A percentile compares a stretch with the other conserved stretches of the same genome.
These are phyloP conservation scores for Venturia effusa DNA, from an alignment of 2,329 filamentous ascomycete species.

Conservation along the genomic window DNA sequence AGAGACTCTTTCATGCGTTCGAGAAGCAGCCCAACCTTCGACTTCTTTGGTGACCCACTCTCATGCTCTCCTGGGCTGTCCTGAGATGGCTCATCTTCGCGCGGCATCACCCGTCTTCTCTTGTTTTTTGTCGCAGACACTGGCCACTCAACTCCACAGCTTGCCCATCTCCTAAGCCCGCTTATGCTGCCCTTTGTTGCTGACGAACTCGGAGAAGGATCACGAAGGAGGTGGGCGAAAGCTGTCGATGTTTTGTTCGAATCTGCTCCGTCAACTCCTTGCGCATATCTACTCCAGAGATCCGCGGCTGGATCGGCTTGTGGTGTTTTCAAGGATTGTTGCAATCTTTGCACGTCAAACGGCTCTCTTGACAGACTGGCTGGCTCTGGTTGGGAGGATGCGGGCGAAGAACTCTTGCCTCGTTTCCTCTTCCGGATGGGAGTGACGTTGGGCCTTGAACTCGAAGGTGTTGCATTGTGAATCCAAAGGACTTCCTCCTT, in stretches of 20 bases:
- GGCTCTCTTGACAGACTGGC: slow-evolving; percentile 15
- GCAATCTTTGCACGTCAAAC: slow-evolving; percentile 17
- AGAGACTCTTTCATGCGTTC: slow-evolving; percentile 36
- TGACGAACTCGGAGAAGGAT: slow-evolving; percentile 34
- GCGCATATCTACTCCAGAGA: slow-evolving; percentile 34
- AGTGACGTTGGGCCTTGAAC: slow-evolving; percentile 4
- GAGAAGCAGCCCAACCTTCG: slow-evolving; percentile 23
- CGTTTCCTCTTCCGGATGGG: slow-evolving; percentile 30
- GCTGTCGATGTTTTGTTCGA: slow-evolving; percentile 4
- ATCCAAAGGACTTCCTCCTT: slow-evolving; percentile 53
- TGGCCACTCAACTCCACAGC: slow-evolving; percentile 39
- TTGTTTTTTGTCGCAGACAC: slow-evolving; percentile 30
- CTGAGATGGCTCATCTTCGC: slow-evolving; percentile 20
- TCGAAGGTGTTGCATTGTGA: slow-evolving; percentile 23
- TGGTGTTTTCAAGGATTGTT: slow-evolving; percentile 27
- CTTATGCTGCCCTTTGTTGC: slow-evolving; percentile 34
- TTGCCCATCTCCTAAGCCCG: slow-evolving; percentile 38
- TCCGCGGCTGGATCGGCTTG: slow-evolving; percentile 36
- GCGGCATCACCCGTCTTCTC: slow-evolving; percentile 10
- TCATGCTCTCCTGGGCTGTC: slow-evolving; percentile 15
- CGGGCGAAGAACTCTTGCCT: slow-evolving; percentile 36
- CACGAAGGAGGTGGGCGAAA: slow-evolving; percentile 33
- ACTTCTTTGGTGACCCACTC: slow-evolving; percentile 16
- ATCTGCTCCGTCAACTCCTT: slow-evolving; percentile 5
- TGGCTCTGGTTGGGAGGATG: slow-evolving; percentile 28